Evolutionary conservation across 1,284 basidiomycete genomes (phyloP).

Genomic region (Termitomyces sp.): DNA sequence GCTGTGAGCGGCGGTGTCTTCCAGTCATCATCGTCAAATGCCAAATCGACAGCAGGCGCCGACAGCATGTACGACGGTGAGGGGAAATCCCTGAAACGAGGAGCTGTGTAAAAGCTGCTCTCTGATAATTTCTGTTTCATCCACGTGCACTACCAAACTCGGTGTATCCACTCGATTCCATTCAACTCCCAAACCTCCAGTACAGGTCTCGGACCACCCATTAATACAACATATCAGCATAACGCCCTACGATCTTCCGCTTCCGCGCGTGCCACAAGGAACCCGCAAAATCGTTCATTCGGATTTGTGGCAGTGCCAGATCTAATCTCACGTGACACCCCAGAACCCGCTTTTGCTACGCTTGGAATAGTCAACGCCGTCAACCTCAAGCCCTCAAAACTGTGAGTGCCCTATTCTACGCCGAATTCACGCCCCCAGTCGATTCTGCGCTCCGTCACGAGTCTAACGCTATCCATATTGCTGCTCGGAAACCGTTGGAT

Average conservation of each 20-base stretch:
- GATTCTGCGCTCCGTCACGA: conserved; percentile 5
- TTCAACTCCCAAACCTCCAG: not conserved
- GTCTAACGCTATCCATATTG: conserved; percentile 8
- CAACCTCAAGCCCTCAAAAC: conserved; percentile 33
- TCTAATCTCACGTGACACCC: conserved; percentile 9
- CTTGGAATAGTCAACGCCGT: conserved; percentile 15
- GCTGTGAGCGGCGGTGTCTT: conserved; percentile 47
- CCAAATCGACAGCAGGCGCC: conserved; percentile 51
- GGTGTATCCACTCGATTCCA: not conserved
- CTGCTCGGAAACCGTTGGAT: conserved; percentile 5
- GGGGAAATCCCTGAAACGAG: no score
- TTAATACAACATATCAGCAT: no score
- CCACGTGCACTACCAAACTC: conserved; percentile 9
- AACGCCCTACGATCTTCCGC: not conserved
- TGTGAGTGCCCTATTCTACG: conserved; percentile 29
- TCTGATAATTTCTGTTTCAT: conserved; percentile 3
- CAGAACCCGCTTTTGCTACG: not conserved
- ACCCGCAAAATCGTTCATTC: not conserved
- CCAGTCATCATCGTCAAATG: conserved; percentile 63
- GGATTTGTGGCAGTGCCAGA: conserved; percentile 9
- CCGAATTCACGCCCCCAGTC: conserved; percentile 7
- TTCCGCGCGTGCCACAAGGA: not conserved
- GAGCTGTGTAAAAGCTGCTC: conserved; percentile 3
- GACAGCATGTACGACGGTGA: conserved; percentile 46
- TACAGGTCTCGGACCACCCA: no score